Percentiles rank a stretch among this genome's conserved stretches.
phyloP scores from a whole-genome alignment of 2,329 filamentous ascomycete genomes.

The Amauroascus niger region DNA sequence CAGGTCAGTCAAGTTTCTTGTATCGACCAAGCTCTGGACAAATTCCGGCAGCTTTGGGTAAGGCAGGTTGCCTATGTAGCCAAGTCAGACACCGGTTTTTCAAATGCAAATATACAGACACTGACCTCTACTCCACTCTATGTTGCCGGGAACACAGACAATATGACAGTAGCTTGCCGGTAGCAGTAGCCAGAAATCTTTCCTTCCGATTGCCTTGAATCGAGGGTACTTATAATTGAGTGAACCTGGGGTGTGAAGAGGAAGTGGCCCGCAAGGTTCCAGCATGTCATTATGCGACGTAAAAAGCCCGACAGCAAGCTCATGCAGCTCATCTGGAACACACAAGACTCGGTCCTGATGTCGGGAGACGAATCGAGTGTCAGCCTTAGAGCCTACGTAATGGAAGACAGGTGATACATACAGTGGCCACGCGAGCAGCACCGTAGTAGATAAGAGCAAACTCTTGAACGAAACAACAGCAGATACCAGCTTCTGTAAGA shows the following conservation, averaged over 20 bases:
- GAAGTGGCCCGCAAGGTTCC: conserved; percentile 14
- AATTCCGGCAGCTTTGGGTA: conserved; percentile 18
- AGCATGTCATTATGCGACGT: conserved; percentile 12
- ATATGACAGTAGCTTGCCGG: conserved; percentile 17
- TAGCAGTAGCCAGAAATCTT: conserved; percentile 15
- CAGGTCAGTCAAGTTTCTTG: conserved; percentile 14
- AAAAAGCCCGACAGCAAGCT: conserved; percentile 14
- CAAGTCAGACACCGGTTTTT: background rate
- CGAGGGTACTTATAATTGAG: conserved; percentile 16
- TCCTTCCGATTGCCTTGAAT: conserved; percentile 17
- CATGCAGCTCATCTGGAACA: conserved; percentile 12
- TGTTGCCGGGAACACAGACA: conserved; percentile 12
- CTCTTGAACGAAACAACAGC: conserved; percentile 14
- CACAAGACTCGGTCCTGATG: conserved; percentile 16
- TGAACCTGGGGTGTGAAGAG: conserved; percentile 6
- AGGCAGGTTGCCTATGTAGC: conserved; percentile 8
- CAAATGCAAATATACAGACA: background rate
- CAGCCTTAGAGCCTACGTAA: background rate
- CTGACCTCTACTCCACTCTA: conserved; percentile 17
- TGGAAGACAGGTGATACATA: conserved; percentile 9
- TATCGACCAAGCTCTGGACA: conserved; percentile 20
- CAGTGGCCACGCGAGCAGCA: conserved; percentile 7
- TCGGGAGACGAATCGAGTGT: background rate
- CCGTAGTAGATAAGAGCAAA: conserved; percentile 17
- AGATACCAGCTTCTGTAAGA: conserved; percentile 12